Evolutionary conservation across 305 asterid genomes (phyloP), one percentile per base, ranked within the genome.

Genomic region (Rubia occidens): DNA sequence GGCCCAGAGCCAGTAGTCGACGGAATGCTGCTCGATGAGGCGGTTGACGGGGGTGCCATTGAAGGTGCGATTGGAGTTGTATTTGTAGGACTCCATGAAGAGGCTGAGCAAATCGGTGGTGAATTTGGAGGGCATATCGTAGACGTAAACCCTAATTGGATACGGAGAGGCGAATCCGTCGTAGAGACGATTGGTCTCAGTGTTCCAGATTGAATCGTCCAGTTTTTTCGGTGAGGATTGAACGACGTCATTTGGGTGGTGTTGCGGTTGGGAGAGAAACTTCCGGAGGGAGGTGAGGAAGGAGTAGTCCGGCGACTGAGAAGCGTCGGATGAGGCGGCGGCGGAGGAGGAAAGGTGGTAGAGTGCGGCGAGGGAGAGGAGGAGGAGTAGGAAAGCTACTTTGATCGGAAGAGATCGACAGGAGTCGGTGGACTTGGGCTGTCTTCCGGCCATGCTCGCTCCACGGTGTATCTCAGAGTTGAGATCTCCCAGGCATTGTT

Each of bases 31-130:
- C 81, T 91, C 96, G 63, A 94, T 91, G 35, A 94, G 76, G 4
- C 99, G 93, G 80, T 91, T 96, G 75, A 94, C 95, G 43, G 97
- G 99, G 71, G 95, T 87, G 53, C 99, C 97, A 83, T 94, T 94
- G 63, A 96, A 94, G 44, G 97, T 94, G 78, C 85, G 87, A 76
- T 89, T 89, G 29, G 76, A 70, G 5, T 95, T 94, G 64, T 84
- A 88, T 66, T 49, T 85, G 74, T 89, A 91, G 9, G 96, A 78
- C 66, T 76, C 80, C 32, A 71, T 86, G 70, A 91, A 94, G 79
- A 91, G 74, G 87, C 82, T 76, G 60, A 94, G 96, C 82, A 94
- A 83, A 83, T 91, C 99, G 68, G 84, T 88, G 73, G 96, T 94
- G 81, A 91, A 94, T 79, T 87, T 91, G 68, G 86, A 73, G 18